A percentile compares a stretch with the other conserved stretches of the same genome.
Conservation (phyloP, 2,329 filamentous ascomycete species). For the Penicillium olsonii region DNA sequence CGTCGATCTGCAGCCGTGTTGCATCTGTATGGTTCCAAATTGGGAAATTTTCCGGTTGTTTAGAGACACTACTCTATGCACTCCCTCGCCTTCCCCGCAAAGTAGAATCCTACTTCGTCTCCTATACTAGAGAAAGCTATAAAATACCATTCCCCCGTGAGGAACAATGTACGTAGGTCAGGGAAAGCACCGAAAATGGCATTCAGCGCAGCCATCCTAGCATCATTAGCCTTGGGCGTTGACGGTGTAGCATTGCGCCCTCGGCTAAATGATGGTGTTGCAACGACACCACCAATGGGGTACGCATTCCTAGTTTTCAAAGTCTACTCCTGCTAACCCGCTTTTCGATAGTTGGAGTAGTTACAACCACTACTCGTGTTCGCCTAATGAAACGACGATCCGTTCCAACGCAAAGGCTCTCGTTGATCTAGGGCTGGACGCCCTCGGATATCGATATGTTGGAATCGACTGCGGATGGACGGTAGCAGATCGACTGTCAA, state of each 20-base stretch:
- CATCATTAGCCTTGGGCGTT: neutral
- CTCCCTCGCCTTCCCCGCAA: neutral
- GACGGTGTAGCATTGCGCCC: constrained; percentile 2
- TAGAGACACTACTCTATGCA: neutral
- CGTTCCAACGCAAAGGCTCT: constrained; percentile 56
- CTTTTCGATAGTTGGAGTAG: constrained; percentile 57
- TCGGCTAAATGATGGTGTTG: constrained; percentile 25
- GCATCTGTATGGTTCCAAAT: neutral
- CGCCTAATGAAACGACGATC: constrained; percentile 52
- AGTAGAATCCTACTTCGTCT: too few species aligned
- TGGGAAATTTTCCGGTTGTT: neutral
- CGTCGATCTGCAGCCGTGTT: constrained; percentile 1
- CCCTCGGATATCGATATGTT: constrained; percentile 58
- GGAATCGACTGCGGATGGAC: constrained; percentile 64
- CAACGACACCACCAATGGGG: constrained; percentile 34
- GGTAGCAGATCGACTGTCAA: constrained; percentile 34
- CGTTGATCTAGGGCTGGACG: constrained; percentile 53
- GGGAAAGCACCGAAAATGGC: neutral
- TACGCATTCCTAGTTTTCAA: constrained; percentile 5
- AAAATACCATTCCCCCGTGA: neutral
- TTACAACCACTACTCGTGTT: constrained; percentile 59
- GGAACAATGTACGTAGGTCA: too few species aligned
- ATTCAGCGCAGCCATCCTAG: neutral
- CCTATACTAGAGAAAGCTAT: too few species aligned
- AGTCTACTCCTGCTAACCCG: neutral